These are phyloP conservation scores for Lophiostoma macrostomum DNA, from an alignment of 495 filamentous ascomycete genomes.

Conservation along the genomic window DNA sequence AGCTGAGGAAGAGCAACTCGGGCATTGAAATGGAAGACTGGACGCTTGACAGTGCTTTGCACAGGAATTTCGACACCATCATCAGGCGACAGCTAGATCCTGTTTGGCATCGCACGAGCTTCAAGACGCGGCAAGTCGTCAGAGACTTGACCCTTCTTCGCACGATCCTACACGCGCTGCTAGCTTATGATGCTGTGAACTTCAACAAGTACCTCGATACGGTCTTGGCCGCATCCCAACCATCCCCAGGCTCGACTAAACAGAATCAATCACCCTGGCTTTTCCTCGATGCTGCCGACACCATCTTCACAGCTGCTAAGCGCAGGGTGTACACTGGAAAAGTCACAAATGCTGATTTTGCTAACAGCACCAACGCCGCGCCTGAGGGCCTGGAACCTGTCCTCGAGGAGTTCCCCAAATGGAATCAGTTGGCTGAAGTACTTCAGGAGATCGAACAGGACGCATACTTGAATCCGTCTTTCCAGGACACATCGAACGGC, in stretches of 20 bases:
- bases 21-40: conserved; percentile 96
- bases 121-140: conserved; percentile 90
- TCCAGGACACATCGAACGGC: conserved; percentile 80
- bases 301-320: conserved; percentile 88
- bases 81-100: conserved; percentile 89
- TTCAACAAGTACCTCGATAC: conserved; percentile 94
- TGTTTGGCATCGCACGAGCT: conserved; percentile 95
- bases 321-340: conserved; percentile 81
- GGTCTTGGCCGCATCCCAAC: conserved; percentile 84
- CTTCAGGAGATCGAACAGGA: conserved; percentile 93
- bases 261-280: conserved; percentile 94
- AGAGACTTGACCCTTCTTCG: conserved; percentile 82
- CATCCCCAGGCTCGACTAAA: conserved; percentile 79
- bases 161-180: conserved; percentile 75
- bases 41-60: conserved; percentile 92
- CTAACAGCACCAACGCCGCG: conserved; percentile 45
- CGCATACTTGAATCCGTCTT: conserved; percentile 73
- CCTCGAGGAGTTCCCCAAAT: conserved; percentile 92
- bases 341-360: conserved; percentile 44
- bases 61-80: conserved; percentile 86
- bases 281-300: conserved; percentile 92
- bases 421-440: conserved; percentile 79
- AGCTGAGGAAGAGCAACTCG: conserved; percentile 83
- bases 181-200: conserved; percentile 85
- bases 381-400: conserved; percentile 78